Conservation (phyloP, 305 asterid genomes). For the Fraxinus paxiana region DNA sequence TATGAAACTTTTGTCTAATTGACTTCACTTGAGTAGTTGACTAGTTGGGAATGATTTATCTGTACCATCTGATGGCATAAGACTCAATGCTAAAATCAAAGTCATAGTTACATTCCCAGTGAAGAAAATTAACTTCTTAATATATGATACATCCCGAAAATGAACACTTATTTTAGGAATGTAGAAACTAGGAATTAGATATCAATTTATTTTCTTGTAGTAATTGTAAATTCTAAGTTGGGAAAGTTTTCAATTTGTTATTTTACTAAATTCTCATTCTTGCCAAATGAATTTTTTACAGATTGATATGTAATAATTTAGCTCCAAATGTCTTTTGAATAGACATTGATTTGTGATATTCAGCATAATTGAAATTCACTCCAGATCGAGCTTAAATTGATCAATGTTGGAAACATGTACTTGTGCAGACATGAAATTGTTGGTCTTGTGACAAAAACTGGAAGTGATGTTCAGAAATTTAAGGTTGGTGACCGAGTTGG, state of each 20-base stretch:
- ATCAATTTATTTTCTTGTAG: neutral
- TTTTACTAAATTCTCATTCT: neutral
- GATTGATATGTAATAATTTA: neutral
- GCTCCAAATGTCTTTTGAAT: neutral
- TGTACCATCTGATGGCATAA: neutral
- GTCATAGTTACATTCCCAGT: neutral
- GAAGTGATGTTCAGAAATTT: conserved; percentile 44
- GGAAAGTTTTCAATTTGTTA: neutral
- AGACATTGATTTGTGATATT: neutral
- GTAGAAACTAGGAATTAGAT: neutral
- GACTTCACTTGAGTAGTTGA: neutral
- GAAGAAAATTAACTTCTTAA: neutral
- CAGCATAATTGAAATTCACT: neutral
- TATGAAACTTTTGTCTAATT: neutral
- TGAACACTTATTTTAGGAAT: neutral
- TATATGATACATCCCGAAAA: neutral
- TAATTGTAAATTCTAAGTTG: neutral
- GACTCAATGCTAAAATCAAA: neutral
- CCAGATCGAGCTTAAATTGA: neutral
- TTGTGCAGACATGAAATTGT: conserved; percentile 55
- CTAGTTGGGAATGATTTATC: neutral
- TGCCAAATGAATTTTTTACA: neutral
- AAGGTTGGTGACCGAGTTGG: conserved; percentile 59
- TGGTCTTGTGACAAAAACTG: conserved; percentile 48
- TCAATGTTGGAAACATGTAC: neutral